phyloP scores from a whole-genome alignment of 169 alveolate species.

The Cryptosporidium parvum region DNA sequence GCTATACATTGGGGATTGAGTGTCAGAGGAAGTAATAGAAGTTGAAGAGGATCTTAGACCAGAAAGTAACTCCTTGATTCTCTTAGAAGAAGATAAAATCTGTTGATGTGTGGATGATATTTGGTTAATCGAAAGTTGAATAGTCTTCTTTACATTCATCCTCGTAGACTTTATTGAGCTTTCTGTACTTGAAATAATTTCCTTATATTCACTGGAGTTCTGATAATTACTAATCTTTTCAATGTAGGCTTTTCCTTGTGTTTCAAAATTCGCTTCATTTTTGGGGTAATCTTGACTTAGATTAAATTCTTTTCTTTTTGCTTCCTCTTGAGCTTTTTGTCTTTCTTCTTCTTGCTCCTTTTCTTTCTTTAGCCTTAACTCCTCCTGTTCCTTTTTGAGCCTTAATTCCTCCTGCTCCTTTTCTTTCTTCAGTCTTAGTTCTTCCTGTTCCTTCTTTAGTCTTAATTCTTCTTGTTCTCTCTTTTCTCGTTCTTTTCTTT shows the following conservation, averaged over 20 bases:
- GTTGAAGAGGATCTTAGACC: slow-evolving; percentile 1
- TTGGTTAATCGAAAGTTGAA: slow-evolving; percentile 72
- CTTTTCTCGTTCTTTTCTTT: slow-evolving; percentile 8
- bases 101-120: slow-evolving; percentile 72
- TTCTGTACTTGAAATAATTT: slow-evolving; percentile 54
- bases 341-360: background rate
- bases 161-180: slow-evolving; percentile 45
- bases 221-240: slow-evolving; percentile 24
- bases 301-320: background rate
- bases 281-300: background rate
- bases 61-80: slow-evolving; percentile 38
- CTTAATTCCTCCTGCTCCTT: background rate
- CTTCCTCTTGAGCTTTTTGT: slow-evolving; percentile 1
- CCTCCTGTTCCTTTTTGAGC: background rate
- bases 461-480: background rate
- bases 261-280: background rate
- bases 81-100: slow-evolving; percentile 42
- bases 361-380: background rate
- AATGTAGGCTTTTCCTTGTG: background rate
- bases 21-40: background rate
- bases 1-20: slow-evolving; percentile 20
- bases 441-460: background rate
- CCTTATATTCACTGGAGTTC: slow-evolving; percentile 56
- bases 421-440: background rate
- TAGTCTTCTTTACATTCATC: slow-evolving; percentile 60